A percentile compares a stretch with the other conserved stretches of the same genome.
phyloP scores from a whole-genome alignment of 176 grass and related monocot genomes.

The Aechmea fasciata region DNA sequence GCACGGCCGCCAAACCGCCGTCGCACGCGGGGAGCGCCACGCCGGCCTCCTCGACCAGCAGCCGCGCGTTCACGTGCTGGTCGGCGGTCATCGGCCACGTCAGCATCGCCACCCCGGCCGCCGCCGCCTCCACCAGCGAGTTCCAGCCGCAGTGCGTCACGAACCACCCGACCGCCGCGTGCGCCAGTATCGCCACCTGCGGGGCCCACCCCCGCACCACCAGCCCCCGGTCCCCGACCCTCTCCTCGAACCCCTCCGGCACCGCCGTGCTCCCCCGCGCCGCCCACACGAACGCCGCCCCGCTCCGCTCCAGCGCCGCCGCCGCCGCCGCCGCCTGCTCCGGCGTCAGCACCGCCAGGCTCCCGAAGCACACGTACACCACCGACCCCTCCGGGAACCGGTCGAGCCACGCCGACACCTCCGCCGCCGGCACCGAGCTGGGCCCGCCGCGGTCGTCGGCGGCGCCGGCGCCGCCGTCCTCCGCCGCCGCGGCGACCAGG shows the following conservation, averaged over 20 bases:
- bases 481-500: conserved; percentile 7
- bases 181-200: conserved; percentile 51
- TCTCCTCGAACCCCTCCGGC: conserved; percentile 47
- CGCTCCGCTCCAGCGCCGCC: conserved; percentile 42
- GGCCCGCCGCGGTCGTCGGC: conserved; percentile 8
- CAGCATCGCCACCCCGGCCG: conserved; percentile 59
- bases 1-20: conserved; percentile 25
- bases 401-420: conserved; percentile 41
- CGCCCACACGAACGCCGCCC: conserved; percentile 54
- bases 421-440: not conserved
- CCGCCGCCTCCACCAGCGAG: conserved; percentile 46
- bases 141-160: conserved; percentile 65
- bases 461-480: not conserved
- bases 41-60: conserved; percentile 43
- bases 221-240: conserved; percentile 19
- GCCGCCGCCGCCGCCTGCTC: conserved; percentile 28
- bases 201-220: conserved; percentile 58
- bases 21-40: conserved; percentile 26
- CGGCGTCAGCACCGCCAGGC: conserved; percentile 31
- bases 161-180: conserved; percentile 56
- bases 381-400: conserved; percentile 33
- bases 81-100: conserved; percentile 66
- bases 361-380: conserved; percentile 55
- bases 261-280: not conserved
- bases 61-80: conserved; percentile 59